Percentiles rank a stretch among this genome's conserved stretches.
These are phyloP conservation scores for Cavenderia fasciculata DNA, from an alignment of 78 protist species.

Conservation along the genomic window DNA sequence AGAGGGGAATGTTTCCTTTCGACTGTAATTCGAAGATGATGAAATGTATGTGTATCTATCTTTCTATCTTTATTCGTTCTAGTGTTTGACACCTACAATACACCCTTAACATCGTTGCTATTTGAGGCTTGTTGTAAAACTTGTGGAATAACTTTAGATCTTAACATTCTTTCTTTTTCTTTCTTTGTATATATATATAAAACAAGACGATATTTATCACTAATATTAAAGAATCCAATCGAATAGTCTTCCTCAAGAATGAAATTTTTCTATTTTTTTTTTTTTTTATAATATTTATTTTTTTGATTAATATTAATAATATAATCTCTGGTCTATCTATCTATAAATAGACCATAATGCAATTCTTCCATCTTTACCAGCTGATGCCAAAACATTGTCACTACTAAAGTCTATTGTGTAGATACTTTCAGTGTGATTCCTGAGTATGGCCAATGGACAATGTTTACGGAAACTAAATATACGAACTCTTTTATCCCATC, in stretches of 20 bases:
- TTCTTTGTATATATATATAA: background rate
- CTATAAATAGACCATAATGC: constrained; percentile 63
- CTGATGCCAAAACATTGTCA: constrained; percentile 56
- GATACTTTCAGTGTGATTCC: constrained; percentile 62
- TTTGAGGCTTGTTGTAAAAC: constrained; percentile 53
- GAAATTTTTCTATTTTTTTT: too few species aligned
- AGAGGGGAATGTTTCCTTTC: too few species aligned
- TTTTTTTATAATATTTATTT: too few species aligned
- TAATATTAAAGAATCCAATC: too few species aligned
- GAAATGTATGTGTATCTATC: too few species aligned
- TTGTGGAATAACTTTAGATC: constrained; percentile 76
- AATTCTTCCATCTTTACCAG: constrained; percentile 56
- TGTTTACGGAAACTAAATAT: constrained; percentile 51
- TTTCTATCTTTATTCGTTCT: too few species aligned
- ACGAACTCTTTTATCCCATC: constrained; percentile 68
- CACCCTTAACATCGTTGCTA: constrained; percentile 46
- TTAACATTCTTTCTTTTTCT: constrained; percentile 34
- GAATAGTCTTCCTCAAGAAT: too few species aligned
- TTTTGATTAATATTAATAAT: too few species aligned
- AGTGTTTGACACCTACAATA: constrained; percentile 49
- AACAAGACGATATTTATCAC: too few species aligned
- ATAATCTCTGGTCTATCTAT: too few species aligned
- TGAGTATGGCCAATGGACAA: constrained; percentile 52
- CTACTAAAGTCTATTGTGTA: constrained; percentile 41
- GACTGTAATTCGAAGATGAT: too few species aligned